Evolutionary conservation across 2,329 filamentous ascomycete genomes (phyloP), one percentile per base, ranked within the genome.

Genomic region (Bipolaris cookei): DNA sequence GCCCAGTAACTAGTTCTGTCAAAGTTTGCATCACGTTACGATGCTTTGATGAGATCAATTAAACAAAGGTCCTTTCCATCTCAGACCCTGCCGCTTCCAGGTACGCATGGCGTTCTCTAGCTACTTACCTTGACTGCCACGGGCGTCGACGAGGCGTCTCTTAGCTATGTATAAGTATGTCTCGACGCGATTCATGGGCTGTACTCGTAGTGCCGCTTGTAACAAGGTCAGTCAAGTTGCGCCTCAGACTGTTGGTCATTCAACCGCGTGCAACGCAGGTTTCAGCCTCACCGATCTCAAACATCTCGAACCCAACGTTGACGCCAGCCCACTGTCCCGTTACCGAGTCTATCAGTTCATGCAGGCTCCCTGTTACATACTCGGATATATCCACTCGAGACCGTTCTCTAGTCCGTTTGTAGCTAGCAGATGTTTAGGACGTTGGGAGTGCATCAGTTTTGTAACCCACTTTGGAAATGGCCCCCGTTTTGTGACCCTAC

Each of bases 271-370:
- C 51, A 54, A 54, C 25, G 11, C 51, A 50, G 21, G 67, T 69
- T 69, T 69, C 67, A 69, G 67, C 61, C 64, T 63, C 44, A 53
- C 21, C 42, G 55, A 58, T 49, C 64, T 68, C 64, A 65, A 58
- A 69, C 67, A 64, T 58, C 51, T 45, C 56, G 51, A 51, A 53
- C 51, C 51, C 58, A 51, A 44, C 46, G 49, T 54, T 54, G 43
- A 18, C 53, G 41, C 41, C 5, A 30, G 39, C 43, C 39, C 35
- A 57, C 45, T 30, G 42, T 38, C 21, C 50, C 49, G 32, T 37
- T 51, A 37, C 58, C 53, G 56, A 57, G 41, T 39, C 47, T 47
- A 56, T 56, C 52, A 59, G 57, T 48, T 56, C 34, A 65, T 62
- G 61, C 63, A 50, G 48, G 20, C 47, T 16, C 45, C 39, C 35